phyloP scores from a whole-genome alignment of 2,329 filamentous ascomycete genomes.

The Escovopsis sp. region DNA sequence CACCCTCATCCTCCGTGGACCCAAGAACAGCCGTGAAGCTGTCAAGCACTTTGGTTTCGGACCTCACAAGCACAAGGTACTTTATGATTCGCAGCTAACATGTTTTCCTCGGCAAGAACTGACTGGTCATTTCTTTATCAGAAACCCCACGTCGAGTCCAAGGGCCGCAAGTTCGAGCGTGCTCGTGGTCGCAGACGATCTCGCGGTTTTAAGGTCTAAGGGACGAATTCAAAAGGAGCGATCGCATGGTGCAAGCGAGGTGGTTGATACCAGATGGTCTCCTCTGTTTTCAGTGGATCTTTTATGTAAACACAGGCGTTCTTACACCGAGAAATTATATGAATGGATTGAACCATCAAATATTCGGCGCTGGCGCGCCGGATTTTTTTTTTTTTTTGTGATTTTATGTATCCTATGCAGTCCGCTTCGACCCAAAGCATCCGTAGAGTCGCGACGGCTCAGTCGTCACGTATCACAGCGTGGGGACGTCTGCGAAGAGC shows the following conservation, averaged over 20 bases:
- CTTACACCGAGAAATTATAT: conserved; percentile 25
- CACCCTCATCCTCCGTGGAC: conserved; percentile 91
- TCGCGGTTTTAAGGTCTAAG: conserved; percentile 99
- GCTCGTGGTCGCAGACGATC: conserved; percentile 98
- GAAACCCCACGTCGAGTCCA: conserved; percentile 96
- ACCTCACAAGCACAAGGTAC: conserved; percentile 92
- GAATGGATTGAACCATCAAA: conserved; percentile 15
- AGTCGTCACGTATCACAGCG: not conserved
- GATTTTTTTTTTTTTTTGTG: not conserved
- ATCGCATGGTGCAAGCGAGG: conserved; percentile 10
- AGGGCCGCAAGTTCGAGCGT: conserved; percentile 99
- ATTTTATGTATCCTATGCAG: not conserved
- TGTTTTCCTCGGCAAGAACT: not conserved
- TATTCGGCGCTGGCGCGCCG: conserved; percentile 6
- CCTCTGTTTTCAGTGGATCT: conserved; percentile 19
- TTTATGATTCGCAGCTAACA: conserved; percentile 12
- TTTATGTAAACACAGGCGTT: conserved; percentile 32
- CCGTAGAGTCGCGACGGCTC: conserved; percentile 8
- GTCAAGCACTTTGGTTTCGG: conserved; percentile 99
- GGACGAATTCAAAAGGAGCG: conserved; percentile 9
- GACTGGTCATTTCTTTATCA: conserved; percentile 20
- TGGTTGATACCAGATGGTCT: conserved; percentile 16
- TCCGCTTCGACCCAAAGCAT: conserved; percentile 1
- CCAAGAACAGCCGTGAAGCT: conserved; percentile 96
- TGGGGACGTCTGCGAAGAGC: conserved; percentile 50